Conservation (phyloP, 1,139 yeast genomes). For the Lodderomyces parapsilosis region DNA sequence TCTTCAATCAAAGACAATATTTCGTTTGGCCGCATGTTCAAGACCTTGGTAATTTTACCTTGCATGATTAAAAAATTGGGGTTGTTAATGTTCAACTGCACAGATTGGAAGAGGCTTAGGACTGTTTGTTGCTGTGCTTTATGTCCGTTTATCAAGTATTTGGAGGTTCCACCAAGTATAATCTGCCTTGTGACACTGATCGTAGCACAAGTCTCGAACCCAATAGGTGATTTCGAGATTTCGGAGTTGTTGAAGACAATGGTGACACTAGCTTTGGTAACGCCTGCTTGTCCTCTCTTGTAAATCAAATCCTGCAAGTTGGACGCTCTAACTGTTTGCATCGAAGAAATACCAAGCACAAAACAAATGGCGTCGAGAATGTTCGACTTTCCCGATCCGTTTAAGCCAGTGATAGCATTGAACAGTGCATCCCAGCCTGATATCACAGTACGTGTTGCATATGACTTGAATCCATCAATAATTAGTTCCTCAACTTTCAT, state of each 20-base stretch:
- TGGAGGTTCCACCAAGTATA: conserved; percentile 87
- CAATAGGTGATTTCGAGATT: conserved; percentile 75
- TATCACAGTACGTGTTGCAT: conserved; percentile 94
- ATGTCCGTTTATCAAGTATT: conserved; percentile 92
- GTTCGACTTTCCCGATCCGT: conserved; percentile 96
- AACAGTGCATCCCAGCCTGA: conserved; percentile 95
- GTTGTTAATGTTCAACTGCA: conserved; percentile 91
- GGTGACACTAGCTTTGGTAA: conserved; percentile 94
- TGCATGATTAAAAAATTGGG: conserved; percentile 98
- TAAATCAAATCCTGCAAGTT: conserved; percentile 91
- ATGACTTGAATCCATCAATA: conserved; percentile 96
- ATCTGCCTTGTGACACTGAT: conserved; percentile 93
- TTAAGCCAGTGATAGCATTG: conserved; percentile 95
- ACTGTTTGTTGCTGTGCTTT: conserved; percentile 96
- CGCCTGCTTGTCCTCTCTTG: conserved; percentile 97
- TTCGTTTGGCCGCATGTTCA: conserved; percentile 93
- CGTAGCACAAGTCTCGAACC: conserved; percentile 75
- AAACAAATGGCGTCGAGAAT: conserved; percentile 96
- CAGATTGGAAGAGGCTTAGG: conserved; percentile 85
- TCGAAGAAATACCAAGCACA: conserved; percentile 93
- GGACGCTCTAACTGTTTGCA: conserved; percentile 92
- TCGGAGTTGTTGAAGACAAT: conserved; percentile 90
- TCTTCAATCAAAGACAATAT: conserved; percentile 90
- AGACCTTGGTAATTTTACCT: conserved; percentile 94
- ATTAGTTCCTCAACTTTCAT: conserved; percentile 96